Base-by-base conservation (phyloP, 2,329 filamentous ascomycete genomes). In the Hypoxylon sp. region DNA sequence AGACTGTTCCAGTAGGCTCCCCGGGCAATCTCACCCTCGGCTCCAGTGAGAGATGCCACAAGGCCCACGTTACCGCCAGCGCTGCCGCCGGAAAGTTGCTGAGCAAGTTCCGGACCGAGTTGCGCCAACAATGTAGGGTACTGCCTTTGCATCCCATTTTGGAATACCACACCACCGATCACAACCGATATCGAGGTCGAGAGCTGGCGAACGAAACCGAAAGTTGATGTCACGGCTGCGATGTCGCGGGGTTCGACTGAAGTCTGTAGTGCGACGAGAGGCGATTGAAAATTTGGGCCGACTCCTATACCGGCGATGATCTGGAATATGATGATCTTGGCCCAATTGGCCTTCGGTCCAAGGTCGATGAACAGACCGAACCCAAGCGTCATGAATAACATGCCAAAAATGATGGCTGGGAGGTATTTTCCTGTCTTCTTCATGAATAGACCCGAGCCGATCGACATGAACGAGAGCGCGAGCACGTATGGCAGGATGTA, bases 101-200 rank as follows among this genome's bases (percentile, higher is more conserved):
- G 53, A 0, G 77, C 76, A 1, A 74, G 67, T 26, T 77, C 62
- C 0, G 74, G 71, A 0, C 80, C 80, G 0, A 89, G 75, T 3
- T 78, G 69, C 20, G 71, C 62, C 15, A 72, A 69, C 20, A 89
- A 76, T 6, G 65, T 63, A 3, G 71, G 63, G 19, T 78, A 74
- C 60, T 83, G 80, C 35, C 74, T 75, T 57, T 82, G 72, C 84
- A 91, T 89, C 51, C 80, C 74, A 67, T 92, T 91, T 70, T 90
- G 86, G 72, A 92, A 91, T 26, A 92, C 80, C 34, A 90, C 87
- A n/a, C 87, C 84, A 16, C 89, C 89, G 27, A 91, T 76, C 1
- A 90, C 87, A 42, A 91, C 80, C 0, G 84, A 85, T 13, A 86
- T 80, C 2, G 84, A 80, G 0, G 84, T 89, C 7, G 84, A 85